Evolutionary conservation across 2,329 filamentous ascomycete species (phyloP).

Genomic region (Diaporthe australafricana): DNA sequence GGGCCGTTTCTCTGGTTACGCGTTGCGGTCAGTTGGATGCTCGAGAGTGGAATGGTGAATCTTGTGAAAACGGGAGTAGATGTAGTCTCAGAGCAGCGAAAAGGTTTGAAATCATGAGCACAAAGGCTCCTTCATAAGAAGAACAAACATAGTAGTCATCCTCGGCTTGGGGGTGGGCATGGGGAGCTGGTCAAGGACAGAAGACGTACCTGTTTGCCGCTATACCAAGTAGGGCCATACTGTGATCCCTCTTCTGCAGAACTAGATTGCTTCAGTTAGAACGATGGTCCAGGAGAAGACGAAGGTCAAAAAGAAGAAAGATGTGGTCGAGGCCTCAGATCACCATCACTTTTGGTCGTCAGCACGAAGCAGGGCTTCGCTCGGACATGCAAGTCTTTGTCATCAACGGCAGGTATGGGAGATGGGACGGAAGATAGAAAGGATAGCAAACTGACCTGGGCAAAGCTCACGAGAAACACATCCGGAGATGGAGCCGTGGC

Average conservation of each 20-base stretch:
- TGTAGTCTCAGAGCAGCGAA: background rate
- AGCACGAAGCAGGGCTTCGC: background rate
- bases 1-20: no score
- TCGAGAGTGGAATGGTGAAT: background rate
- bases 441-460: background rate
- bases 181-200: background rate
- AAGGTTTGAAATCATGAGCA: background rate
- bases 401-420: background rate
- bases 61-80: fast-evolving
- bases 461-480: background rate
- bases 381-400: background rate
- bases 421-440: background rate
- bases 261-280: background rate
- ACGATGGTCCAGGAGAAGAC: background rate
- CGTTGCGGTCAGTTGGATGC: background rate
- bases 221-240: background rate
- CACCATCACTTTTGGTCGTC: background rate
- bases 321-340: background rate
- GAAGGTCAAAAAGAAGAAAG: background rate
- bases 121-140: background rate
- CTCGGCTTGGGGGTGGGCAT: background rate
- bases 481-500: no score
- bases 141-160: background rate
- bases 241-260: background rate
- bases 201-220: background rate